Percentiles rank a stretch among this genome's conserved stretches.
These are phyloP conservation scores for Leptographium procerum DNA, from an alignment of 2,329 filamentous ascomycete genomes.

Conservation along the genomic window DNA sequence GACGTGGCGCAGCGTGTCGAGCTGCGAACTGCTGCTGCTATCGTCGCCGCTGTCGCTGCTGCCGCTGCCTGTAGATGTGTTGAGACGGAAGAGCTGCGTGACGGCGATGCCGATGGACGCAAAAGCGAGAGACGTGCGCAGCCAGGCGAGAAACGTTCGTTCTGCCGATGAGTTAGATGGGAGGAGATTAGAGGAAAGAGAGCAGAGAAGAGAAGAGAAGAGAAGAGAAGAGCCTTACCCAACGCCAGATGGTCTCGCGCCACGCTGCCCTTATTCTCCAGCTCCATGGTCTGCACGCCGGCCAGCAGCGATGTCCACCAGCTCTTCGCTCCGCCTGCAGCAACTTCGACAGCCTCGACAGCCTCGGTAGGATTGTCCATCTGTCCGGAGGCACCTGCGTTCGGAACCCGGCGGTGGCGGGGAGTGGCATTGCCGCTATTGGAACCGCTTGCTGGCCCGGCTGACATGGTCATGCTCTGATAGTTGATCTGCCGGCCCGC, in stretches of 20 bases:
- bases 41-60: constrained; percentile 17
- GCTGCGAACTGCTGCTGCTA: constrained; percentile 10
- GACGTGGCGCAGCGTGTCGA: constrained; percentile 44
- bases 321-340: neutral
- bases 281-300: constrained; percentile 52
- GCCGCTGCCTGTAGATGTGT: constrained; percentile 60
- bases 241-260: constrained; percentile 72
- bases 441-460: neutral
- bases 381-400: too few species aligned
- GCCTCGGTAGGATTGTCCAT: too few species aligned
- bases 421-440: neutral
- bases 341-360: neutral
- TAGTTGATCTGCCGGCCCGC: neutral
- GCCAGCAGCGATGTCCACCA: constrained; percentile 35
- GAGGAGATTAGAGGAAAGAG: neutral
- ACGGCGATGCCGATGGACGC: constrained; percentile 74
- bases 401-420: neutral
- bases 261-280: constrained; percentile 79
- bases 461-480: neutral
- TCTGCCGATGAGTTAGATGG: too few species aligned
- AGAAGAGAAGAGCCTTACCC: constrained; percentile 31
- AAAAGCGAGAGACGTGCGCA: constrained; percentile 71
- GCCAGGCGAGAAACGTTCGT: constrained; percentile 75
- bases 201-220: neutral
- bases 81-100: constrained; percentile 75